A percentile compares a stretch with the other conserved stretches of the same genome.
Conservation (phyloP, 2,329 filamentous ascomycete genomes). For the Achaetomium macrosporum region DNA sequence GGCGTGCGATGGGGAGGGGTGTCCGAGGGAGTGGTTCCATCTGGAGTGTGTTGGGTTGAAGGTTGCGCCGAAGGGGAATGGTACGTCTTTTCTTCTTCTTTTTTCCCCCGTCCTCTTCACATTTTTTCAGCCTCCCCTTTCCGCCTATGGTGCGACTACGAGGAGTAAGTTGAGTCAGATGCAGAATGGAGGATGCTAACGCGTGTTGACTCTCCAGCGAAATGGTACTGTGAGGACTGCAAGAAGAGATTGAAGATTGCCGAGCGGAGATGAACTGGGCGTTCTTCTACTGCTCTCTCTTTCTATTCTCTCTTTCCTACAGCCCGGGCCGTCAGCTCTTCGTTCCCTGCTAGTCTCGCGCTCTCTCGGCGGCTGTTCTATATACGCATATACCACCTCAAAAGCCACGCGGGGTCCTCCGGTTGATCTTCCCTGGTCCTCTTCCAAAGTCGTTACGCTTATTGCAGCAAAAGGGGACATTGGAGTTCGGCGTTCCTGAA, state of each 20-base stretch:
- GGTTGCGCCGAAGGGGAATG: constrained; percentile 69
- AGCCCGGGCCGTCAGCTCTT: too few species aligned
- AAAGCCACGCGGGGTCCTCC: too few species aligned
- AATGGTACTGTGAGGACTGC: constrained; percentile 80
- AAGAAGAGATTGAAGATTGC: constrained; percentile 57
- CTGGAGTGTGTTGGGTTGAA: constrained; percentile 74
- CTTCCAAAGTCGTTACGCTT: too few species aligned
- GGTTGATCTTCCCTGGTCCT: too few species aligned
- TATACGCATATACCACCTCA: too few species aligned
- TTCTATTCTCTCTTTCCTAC: neutral
- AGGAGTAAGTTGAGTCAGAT: neutral
- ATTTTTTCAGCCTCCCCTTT: neutral
- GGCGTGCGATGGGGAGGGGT: constrained; percentile 68
- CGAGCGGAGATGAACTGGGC: constrained; percentile 33
- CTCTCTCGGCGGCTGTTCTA: too few species aligned
- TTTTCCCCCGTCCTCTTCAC: neutral
- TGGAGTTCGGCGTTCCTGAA: too few species aligned
- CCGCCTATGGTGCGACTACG: neutral
- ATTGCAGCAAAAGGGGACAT: too few species aligned
- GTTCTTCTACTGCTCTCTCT: neutral
- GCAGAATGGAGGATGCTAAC: constrained; percentile 27
- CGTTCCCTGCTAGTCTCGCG: too few species aligned
- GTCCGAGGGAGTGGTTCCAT: constrained; percentile 77
- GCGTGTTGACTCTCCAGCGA: constrained; percentile 43
- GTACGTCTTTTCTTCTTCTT: constrained; percentile 43